Conservation (phyloP, 2,329 filamentous ascomycete species). For the Diaporthe citrichinensis region DNA sequence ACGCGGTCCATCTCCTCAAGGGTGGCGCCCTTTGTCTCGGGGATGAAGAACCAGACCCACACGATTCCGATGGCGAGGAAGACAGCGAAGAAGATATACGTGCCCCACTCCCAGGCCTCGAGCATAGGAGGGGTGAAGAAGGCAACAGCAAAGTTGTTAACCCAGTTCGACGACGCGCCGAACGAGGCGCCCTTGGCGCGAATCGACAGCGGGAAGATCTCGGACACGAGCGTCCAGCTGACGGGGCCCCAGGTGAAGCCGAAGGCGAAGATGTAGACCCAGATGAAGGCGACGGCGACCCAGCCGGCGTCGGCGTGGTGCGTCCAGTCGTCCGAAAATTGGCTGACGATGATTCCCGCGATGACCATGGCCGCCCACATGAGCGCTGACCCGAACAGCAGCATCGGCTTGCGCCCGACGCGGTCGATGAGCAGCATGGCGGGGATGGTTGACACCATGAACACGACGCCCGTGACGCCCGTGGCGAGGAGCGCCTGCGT, state of each 20-base stretch:
- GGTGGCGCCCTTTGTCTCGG: conserved; percentile 69
- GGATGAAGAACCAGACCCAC: conserved; percentile 66
- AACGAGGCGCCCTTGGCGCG: conserved; percentile 58
- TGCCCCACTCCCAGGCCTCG: conserved; percentile 60
- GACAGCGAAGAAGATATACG: conserved; percentile 70
- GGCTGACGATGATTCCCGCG: conserved; percentile 57
- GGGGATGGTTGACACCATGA: conserved; percentile 49
- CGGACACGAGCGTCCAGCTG: conserved; percentile 53
- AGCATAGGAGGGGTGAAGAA: conserved; percentile 61
- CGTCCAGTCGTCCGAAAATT: conserved; percentile 54
- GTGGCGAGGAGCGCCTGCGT: conserved; percentile 52
- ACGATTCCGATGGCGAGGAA: conserved; percentile 60
- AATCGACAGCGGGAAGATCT: conserved; percentile 56
- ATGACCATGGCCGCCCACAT: conserved; percentile 56
- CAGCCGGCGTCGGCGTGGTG: conserved; percentile 54
- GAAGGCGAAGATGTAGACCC: conserved; percentile 48
- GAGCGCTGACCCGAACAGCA: conserved; percentile 54
- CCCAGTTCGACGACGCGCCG: conserved; percentile 59
- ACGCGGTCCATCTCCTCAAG: conserved; percentile 69
- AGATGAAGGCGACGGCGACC: conserved; percentile 54
- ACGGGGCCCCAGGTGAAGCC: conserved; percentile 51
- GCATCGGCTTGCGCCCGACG: conserved; percentile 57
- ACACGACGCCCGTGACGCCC: conserved; percentile 52
- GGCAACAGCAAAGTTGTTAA: conserved; percentile 63
- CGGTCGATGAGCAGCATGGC: conserved; percentile 54